phyloP scores from a whole-genome alignment of 345 rosid genomes.

The Citrus cavaleriei region DNA sequence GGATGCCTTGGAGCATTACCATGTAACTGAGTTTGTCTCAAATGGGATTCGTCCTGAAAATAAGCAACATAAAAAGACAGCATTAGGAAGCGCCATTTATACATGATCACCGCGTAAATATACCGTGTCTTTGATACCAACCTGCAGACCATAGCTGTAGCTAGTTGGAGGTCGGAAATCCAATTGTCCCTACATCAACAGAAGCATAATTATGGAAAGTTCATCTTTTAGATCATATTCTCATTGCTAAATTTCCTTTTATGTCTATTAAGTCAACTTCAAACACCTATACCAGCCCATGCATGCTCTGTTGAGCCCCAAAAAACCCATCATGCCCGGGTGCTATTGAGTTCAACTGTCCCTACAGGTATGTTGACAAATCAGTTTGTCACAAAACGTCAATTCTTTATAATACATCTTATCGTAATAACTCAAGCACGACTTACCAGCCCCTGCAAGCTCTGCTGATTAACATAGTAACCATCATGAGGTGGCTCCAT shows the following conservation, averaged over 20 bases:
- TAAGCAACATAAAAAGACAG: background rate
- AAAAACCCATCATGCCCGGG: slow-evolving; percentile 42
- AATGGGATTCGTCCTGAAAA: slow-evolving; percentile 31
- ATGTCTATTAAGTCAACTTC: background rate
- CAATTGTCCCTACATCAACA: slow-evolving; percentile 35
- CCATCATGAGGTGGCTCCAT: slow-evolving; percentile 62
- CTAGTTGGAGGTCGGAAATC: slow-evolving; percentile 44
- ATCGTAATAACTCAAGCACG: background rate
- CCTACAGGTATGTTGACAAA: slow-evolving; percentile 24
- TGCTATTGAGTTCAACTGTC: slow-evolving; percentile 45
- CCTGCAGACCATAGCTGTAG: slow-evolving; percentile 47
- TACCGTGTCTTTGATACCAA: slow-evolving; percentile 11
- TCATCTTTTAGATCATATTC: background rate
- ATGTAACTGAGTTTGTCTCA: slow-evolving; percentile 33
- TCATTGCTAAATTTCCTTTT: background rate
- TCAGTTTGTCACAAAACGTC: background rate
- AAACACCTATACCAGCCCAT: slow-evolving; percentile 36
- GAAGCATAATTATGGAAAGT: background rate
- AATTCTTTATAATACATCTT: background rate
- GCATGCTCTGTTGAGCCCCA: slow-evolving; percentile 43
- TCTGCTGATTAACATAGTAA: slow-evolving; percentile 41
- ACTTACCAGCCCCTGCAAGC: slow-evolving; percentile 47
- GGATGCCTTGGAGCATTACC: slow-evolving; percentile 27
- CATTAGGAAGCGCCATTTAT: background rate
- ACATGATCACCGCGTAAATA: background rate